These are phyloP conservation scores for Herpetomonas tarakana DNA, from an alignment of 208 protist genomes.

Conservation along the genomic window DNA sequence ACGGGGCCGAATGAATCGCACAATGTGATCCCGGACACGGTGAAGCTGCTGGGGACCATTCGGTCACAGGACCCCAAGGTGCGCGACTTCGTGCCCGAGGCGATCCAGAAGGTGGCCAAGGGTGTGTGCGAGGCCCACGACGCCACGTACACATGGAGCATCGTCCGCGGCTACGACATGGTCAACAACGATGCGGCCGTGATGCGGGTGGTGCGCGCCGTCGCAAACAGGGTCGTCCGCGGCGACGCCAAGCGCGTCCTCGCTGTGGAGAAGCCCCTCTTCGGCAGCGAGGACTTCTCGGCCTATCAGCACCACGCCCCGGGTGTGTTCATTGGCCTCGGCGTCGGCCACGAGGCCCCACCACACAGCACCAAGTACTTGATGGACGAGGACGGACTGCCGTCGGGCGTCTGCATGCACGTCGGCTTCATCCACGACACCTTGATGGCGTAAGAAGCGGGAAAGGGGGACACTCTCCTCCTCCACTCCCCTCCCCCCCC, in stretches of 20 bases:
- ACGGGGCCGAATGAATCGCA: conserved; percentile 49
- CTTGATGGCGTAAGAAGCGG: conserved; percentile 19
- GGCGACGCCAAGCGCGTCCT: conserved; percentile 28
- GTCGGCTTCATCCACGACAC: conserved; percentile 45
- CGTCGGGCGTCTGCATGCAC: conserved; percentile 35
- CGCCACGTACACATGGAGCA: conserved; percentile 21
- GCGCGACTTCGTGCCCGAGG: conserved; percentile 30
- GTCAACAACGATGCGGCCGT: conserved; percentile 54
- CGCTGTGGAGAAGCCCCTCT: conserved; percentile 12
- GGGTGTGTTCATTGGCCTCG: conserved; percentile 42
- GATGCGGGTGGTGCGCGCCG: conserved; percentile 30
- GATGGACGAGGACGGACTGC: conserved; percentile 41
- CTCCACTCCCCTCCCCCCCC: no score
- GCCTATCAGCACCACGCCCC: conserved; percentile 31
- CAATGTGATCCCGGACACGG: conserved; percentile 60
- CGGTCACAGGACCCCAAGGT: conserved; percentile 38
- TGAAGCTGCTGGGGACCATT: conserved; percentile 54
- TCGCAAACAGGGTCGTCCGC: conserved; percentile 25
- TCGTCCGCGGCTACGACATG: conserved; percentile 57
- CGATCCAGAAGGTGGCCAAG: conserved; percentile 36
- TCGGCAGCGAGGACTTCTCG: conserved; percentile 57
- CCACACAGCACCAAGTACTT: conserved; percentile 49
- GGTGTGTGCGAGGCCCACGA: conserved; percentile 47
- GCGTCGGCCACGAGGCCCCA: conserved; percentile 25
- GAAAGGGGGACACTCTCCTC: not conserved